Evolutionary conservation across 2,329 filamentous ascomycete genomes (phyloP), one percentile per base, ranked within the genome.

Genomic region (Ophiognomonia clavigignenti-juglandacearum): DNA sequence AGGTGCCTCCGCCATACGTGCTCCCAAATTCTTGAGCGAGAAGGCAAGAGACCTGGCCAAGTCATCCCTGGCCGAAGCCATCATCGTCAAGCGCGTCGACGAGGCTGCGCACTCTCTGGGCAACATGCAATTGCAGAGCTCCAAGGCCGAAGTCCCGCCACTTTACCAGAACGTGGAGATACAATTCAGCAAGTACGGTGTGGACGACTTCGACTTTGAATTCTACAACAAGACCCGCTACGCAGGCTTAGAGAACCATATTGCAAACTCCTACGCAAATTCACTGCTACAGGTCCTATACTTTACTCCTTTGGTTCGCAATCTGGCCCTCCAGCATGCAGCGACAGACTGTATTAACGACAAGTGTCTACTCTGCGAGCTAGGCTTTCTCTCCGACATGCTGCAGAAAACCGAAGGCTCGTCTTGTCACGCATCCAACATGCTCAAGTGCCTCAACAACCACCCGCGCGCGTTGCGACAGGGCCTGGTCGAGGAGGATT

Each of bases 151-250:
- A 47, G 86, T 93, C 4, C 86, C 92, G 19, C 79, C 87, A 8
- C 88, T 93, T 71, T 98, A 98, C 64, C 84, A 87, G 54, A 91
- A 90, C 58, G 87, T 96, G 10, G 92, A 97, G 64, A 98, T 98
- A 69, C 96, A 96, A 64, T 98, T 97, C 71, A 96, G 92, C 74
- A 95, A 90, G 62, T 98, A 96, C 65, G 93, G 93, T 18, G 90
- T 98, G n/a, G 92, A 97, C 59, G 95, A 98, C 65, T 98, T 98
- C 64, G 93, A 98, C 65, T 98, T 98, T 67, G 86, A 86, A 83
- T 97, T 88, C 64, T 98, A 95, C 73, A 98, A 98, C 67, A 90
- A 88, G 62, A 97, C 95, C 1, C 75, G 73, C 20, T 96, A 89
- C 61, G 96, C 93, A 9, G 93, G 93, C 0, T 72, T 98, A 32